These are phyloP conservation scores for Gonapodya prolifera DNA, from an alignment of 192 early-diverging fungal species.

Conservation along the genomic window DNA sequence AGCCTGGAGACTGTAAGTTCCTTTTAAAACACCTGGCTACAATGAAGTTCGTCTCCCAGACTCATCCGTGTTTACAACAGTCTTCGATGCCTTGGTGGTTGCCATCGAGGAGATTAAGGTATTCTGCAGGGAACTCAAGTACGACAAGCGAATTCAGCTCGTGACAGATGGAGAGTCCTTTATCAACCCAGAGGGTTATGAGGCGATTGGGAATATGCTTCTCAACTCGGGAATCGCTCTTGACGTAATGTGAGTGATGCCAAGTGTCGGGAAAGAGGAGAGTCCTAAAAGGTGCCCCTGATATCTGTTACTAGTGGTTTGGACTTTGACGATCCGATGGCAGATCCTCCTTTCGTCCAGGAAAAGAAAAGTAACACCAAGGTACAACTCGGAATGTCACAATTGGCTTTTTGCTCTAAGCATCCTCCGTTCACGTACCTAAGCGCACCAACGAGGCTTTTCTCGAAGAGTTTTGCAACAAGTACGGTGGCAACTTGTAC, in stretches of 20 bases:
- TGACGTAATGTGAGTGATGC: constrained; percentile 36
- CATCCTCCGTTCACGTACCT: not conserved
- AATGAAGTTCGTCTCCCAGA: not conserved
- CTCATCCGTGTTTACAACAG: constrained; percentile 18
- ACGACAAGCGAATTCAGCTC: constrained; percentile 48
- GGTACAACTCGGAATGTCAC: not conserved
- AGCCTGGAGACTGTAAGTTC: constrained; percentile 36
- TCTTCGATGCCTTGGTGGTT: constrained; percentile 50
- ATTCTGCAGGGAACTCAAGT: constrained; percentile 48
- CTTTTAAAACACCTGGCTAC: not conserved
- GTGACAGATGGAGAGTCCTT: constrained; percentile 42
- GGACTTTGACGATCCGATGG: not conserved
- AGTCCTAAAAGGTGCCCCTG: not conserved
- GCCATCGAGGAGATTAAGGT: constrained; percentile 34
- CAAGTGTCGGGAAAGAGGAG: not conserved
- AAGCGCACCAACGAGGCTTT: constrained; percentile 37
- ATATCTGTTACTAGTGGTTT: too few relatives aligned
- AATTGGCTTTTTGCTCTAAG: too few relatives aligned
- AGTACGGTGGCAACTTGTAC: constrained; percentile 18
- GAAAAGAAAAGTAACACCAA: not conserved
- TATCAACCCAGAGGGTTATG: constrained; percentile 31
- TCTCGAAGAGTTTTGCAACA: constrained; percentile 24
- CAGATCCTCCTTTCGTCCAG: not conserved
- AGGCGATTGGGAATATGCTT: constrained; percentile 19
- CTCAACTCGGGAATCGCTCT: constrained; percentile 17